Evolutionary conservation across 129 eudicot genomes (phyloP).

Genomic region (Flaveria brownii): DNA sequence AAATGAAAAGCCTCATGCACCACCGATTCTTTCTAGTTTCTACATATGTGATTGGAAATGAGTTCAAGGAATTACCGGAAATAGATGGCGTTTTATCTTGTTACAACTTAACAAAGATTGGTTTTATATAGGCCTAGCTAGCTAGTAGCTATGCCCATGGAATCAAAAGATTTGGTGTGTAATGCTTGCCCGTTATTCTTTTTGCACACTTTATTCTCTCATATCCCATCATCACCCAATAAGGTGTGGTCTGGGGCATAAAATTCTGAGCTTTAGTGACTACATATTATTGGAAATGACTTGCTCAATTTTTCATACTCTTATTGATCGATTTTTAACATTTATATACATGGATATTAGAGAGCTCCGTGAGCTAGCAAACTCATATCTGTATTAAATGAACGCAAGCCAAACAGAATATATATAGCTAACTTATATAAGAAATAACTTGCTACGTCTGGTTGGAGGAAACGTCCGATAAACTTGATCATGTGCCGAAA

Average conservation of each 20-base stretch:
- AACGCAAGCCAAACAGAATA: no score
- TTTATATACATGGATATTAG: no score
- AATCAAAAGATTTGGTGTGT: slow-evolving; percentile 31
- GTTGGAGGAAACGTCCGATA: no score
- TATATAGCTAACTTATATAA: no score
- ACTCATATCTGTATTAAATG: no score
- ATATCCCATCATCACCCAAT: slow-evolving; percentile 24
- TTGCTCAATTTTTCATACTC: neutral
- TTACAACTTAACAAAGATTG: slow-evolving; percentile 27
- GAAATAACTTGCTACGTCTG: no score
- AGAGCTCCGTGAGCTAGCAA: neutral
- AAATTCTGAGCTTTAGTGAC: slow-evolving; percentile 21
- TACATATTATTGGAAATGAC: slow-evolving; percentile 26
- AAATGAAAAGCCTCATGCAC: slow-evolving; percentile 32
- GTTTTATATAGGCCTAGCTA: slow-evolving; percentile 16
- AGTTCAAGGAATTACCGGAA: slow-evolving; percentile 31
- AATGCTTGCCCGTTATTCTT: slow-evolving; percentile 13
- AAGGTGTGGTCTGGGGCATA: slow-evolving; percentile 33
- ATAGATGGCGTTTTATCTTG: slow-evolving; percentile 29
- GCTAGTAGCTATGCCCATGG: slow-evolving; percentile 26
- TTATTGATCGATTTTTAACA: neutral
- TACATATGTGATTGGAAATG: slow-evolving; percentile 18
- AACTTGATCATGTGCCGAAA: no score
- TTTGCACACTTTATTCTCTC: slow-evolving; percentile 38
- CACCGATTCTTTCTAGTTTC: slow-evolving; percentile 31